Evolutionary conservation across 208 protist species (phyloP), one percentile per base, ranked within the genome.

Genomic region (Tritrichomonas foetus): DNA sequence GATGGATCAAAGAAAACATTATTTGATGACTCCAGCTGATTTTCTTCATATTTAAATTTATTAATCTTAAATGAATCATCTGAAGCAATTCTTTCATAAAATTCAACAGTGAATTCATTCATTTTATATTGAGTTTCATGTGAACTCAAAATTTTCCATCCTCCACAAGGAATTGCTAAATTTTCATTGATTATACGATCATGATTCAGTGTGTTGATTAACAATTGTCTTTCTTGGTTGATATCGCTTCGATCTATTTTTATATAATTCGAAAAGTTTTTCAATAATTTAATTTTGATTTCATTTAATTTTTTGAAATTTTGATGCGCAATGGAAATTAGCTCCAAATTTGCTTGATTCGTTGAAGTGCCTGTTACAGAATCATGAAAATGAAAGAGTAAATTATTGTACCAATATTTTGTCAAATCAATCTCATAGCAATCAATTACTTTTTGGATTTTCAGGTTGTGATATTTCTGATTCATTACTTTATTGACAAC

Each of bases 301-400:
- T 82, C 0, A 3, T 82, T 82, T 27, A 82, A 50, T 82, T 82
- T 82, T 41, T 30, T 50, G 0, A 82, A 27, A 22, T 8, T 50
- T 3, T 1, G 3, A 11, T 9, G 16, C 8, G 39, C 74, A 47
- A 16, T 82, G 0, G 16, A 2, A 30, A 82, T 0, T 11, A 82
- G 30, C 33, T 93, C 82, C 14, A 57, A 50, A 30, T 93, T 93
- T 39, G 82, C 82, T 41, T 69, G 25, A 33, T 93, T 66, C 11
- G 49, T 64, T 66, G 82, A 66, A 47, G 82, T 53, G 1, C 82
- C 82, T 41, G 82, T 20, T 20, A 93, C 25, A 20, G 55, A 47
- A 30, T 93, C 82, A 33, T 93, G 82, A 36, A 93, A 93, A 25
- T 93, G 82, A 33, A 69, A 69, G 1, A 93, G 33, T 3, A 55